Evolutionary conservation across 495 filamentous ascomycete genomes (phyloP), one percentile per base, ranked within the genome.

Genomic region (Podospora pseudopauciseta): DNA sequence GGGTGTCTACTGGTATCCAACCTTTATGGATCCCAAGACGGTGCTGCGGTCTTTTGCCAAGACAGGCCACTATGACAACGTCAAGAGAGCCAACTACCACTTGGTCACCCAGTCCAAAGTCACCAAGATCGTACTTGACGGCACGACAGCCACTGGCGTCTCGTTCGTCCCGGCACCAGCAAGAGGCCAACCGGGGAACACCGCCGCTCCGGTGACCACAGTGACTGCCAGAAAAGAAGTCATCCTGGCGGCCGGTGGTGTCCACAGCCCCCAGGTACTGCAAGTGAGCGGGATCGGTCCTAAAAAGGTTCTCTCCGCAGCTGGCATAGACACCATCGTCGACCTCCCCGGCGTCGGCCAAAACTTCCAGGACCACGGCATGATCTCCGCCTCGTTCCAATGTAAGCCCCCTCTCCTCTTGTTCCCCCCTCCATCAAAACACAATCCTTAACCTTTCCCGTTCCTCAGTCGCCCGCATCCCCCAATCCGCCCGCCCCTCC

Each of bases 301-400:
- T 3, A 72, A 72, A 7, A 75, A 73, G 16, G 61, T 87, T 6
- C 72, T 89, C 0, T 64, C 73, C 18, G 63, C 69, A 27, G 79
- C 80, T 23, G 75, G 77, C 0, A 83, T 89, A 34, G 69, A 71
- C 4, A 73, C 85, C 0, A 67, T 82, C 2, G 71, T 83, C 3
- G 80, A 89, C 65, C 71, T 86, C 0, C 82, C 85, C 0, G 82
- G 85, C 5, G 86, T 88, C 16, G 86, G 86, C 1, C 80, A 83
- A 65, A 86, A 88, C 68, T 83, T 88, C 66, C 86, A 88, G 66
- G 86, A 88, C 63, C 85, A 87, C 62, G 72, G 77, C 2, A 80
- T 81, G 72, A 70, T 81, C 5, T 69, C 69, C 56, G 74, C 71
- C 15, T 64, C 57, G 1, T 76, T 76, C 28, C 64, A 66, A 15